A percentile compares a stretch with the other conserved stretches of the same genome.
Evolutionary conservation across 192 early-diverging fungal species (phyloP).

Genomic region (Dissophora ornata): DNA sequence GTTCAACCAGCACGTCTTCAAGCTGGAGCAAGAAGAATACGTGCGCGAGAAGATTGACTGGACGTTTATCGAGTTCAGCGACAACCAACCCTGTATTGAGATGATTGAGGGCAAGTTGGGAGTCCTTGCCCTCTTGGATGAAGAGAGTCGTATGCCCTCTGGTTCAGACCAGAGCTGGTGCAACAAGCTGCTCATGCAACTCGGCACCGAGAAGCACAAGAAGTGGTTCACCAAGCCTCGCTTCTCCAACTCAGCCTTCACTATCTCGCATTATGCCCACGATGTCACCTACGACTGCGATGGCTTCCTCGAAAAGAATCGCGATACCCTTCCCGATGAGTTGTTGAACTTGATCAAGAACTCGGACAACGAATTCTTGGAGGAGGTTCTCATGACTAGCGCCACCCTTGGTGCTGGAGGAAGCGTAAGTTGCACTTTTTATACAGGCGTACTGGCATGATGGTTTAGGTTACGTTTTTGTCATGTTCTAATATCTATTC

Average conservation of each 20-base stretch:
- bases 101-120: conserved; percentile 97
- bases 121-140: conserved; percentile 94
- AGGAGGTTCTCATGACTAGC: conserved; percentile 72
- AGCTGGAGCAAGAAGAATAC: conserved; percentile 99
- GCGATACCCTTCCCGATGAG: conserved; percentile 97
- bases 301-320: conserved; percentile 99
- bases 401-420: conserved; percentile 47
- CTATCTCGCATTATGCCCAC: conserved; percentile 94
- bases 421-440: conserved; percentile 32
- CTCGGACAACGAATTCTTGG: conserved; percentile 82
- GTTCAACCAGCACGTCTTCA: conserved; percentile 99
- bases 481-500: too few species aligned
- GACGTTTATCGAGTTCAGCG: conserved; percentile 99
- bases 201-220: conserved; percentile 71
- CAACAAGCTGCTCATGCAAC: conserved; percentile 91
- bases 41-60: conserved; percentile 95
- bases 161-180: conserved; percentile 88
- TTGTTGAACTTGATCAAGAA: conserved; percentile 83
- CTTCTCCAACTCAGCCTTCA: conserved; percentile 90
- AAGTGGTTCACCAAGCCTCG: conserved; percentile 92
- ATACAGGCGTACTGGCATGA: too few species aligned
- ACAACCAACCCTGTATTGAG: conserved; percentile 99
- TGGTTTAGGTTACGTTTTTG: too few species aligned
- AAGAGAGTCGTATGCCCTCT: conserved; percentile 84
- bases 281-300: conserved; percentile 95